These are phyloP conservation scores for Acanthamoeba sp. DNA, from an alignment of 208 protist genomes.

Conservation along the genomic window DNA sequence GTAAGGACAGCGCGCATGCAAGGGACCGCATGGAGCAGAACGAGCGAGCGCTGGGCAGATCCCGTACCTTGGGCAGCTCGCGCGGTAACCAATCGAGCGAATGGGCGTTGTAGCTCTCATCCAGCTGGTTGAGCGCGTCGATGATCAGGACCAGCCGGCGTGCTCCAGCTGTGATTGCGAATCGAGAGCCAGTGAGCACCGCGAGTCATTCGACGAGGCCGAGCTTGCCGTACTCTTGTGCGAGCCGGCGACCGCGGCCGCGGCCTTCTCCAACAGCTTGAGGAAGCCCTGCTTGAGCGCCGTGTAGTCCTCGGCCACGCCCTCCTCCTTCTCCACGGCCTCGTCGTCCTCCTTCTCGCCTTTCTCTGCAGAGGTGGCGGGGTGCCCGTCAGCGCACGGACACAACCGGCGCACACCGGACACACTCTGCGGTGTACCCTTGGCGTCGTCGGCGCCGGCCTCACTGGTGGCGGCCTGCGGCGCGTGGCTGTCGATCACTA, in stretches of 20 bases:
- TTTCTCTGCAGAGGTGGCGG: background rate
- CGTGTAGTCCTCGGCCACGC: constrained; percentile 61
- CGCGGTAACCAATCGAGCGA: constrained; percentile 77
- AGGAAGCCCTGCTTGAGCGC: constrained; percentile 71
- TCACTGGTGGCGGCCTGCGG: background rate
- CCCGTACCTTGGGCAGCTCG: background rate
- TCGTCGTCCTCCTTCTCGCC: constrained; percentile 38
- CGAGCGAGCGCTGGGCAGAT: background rate
- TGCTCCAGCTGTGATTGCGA: background rate
- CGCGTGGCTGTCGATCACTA: constrained; percentile 2
- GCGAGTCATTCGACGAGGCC: background rate
- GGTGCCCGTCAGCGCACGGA: no score
- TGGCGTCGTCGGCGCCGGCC: background rate
- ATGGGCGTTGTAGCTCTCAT: constrained; percentile 74
- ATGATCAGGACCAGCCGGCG: constrained; percentile 71
- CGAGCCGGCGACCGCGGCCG: constrained; percentile 26
- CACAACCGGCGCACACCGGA: background rate
- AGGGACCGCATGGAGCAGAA: background rate
- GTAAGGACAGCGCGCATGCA: background rate
- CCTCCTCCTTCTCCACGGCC: constrained; percentile 42
- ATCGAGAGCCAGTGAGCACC: background rate
- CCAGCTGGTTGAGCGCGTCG: constrained; percentile 80
- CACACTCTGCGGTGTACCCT: background rate
- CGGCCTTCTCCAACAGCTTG: constrained; percentile 39
- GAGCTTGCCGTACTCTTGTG: background rate